Conservation (phyloP, 352 stramenopile species). For the Phytophthora fragariaefolia region DNA sequence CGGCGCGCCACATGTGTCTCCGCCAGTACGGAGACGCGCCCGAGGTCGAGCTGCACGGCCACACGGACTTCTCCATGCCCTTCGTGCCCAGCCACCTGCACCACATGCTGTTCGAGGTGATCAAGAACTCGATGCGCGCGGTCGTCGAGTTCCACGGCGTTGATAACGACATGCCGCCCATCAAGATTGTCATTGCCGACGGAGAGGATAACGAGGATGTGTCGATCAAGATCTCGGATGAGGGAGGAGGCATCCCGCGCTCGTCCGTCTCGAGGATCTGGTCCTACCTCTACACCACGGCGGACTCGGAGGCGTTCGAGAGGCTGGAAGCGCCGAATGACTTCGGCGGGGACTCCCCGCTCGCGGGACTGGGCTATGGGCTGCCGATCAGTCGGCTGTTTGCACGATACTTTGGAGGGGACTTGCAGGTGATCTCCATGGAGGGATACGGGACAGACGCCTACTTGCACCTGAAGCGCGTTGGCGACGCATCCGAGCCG, state of each 20-base stretch:
- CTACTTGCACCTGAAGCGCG: constrained; percentile 94
- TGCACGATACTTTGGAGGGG: constrained; percentile 99
- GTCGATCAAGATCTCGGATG: constrained; percentile 99
- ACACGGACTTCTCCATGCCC: constrained; percentile 98
- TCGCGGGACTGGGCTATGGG: constrained; percentile 97
- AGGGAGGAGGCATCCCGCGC: constrained; percentile 98
- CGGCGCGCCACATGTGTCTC: constrained; percentile 99
- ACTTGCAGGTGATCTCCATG: constrained; percentile 99
- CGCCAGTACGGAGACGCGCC: constrained; percentile 99
- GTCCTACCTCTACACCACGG: constrained; percentile 99
- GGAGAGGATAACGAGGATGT: constrained; percentile 99
- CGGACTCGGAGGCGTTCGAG: constrained; percentile 94
- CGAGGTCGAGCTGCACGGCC: constrained; percentile 97
- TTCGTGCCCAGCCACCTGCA: constrained; percentile 96
- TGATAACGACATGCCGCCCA: constrained; percentile 97
- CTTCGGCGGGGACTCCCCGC: constrained; percentile 88
- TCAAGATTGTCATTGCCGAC: constrained; percentile 99
- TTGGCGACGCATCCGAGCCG: constrained; percentile 91
- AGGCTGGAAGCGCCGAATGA: constrained; percentile 89
- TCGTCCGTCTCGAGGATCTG: constrained; percentile 99
- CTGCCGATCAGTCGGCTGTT: constrained; percentile 97
- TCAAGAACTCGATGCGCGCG: constrained; percentile 99
- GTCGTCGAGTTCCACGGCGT: constrained; percentile 98
- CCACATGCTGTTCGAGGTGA: constrained; percentile 99
- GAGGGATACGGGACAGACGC: constrained; percentile 99